Base-by-base conservation (phyloP, 441 rosid genomes). In the Gossypium schwendimanii region DNA sequence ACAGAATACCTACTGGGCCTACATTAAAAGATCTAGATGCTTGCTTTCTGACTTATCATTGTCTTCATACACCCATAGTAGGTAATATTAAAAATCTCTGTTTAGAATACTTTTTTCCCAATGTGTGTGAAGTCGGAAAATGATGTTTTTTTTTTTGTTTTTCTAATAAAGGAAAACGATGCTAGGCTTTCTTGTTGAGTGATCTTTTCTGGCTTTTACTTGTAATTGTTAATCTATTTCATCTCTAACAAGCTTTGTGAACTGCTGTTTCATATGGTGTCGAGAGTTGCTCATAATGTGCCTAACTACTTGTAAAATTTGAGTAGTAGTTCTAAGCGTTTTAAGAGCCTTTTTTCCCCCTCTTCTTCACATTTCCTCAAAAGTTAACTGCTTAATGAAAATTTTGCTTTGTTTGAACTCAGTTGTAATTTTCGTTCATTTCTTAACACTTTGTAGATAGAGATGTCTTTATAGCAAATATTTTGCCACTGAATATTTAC, bases 1-100 rank as follows among this genome's bases (percentile, higher is more conserved):
- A 91, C 84, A 87, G 91, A 83, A 89, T 89, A 81, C 97, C 97
- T 39, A 91, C 90, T 11, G 93, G 90, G 69, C 91, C 95, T 3
- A 87, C 97, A 9, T 69, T 89, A 63, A 89, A 82, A 76, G 92
- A 89, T 72, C 79, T 91, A 72, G 93, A 89, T 83, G 95, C 97
- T 64, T 88, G 95, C 87, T 91, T 91, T 82, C 81, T 89, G 77
- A 91, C 97, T 1, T 91, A 86, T 66, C 97, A 91, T 82, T 83
- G 60, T 39, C 88, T 91, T 60, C 82, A 84, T 63, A 87, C 93
- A 23, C 79, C 84, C 1, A 31, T 77, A 68, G 79, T 53, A 84
- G 94, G 97, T 91, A 86, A 81, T 15, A 0, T 12, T 31, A 31
- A 15, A 14, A 15, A 44, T 41, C 12, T 20, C 54, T 8, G 15